Evolutionary conservation across 1,284 basidiomycete genomes (phyloP).

Genomic region (Puccinia horiana): DNA sequence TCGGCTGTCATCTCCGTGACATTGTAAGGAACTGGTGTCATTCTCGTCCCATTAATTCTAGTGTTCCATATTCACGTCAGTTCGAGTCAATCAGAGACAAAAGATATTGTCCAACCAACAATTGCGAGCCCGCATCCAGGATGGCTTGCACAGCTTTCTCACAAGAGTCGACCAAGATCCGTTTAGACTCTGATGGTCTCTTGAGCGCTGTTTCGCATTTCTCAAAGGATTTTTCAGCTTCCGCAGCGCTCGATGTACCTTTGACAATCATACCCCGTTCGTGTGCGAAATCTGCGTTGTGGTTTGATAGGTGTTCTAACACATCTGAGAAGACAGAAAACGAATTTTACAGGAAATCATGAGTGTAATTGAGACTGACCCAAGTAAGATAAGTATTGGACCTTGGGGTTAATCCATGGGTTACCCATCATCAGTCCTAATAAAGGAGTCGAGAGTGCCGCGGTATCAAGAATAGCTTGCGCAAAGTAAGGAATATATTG

Average conservation of each 20-base stretch:
- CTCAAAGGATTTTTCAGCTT: conserved; percentile 21
- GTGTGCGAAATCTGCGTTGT: conserved; percentile 35
- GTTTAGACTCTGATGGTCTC: neutral
- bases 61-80: neutral
- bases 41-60: conserved; percentile 22
- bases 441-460: conserved; percentile 60
- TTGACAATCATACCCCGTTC: conserved; percentile 33
- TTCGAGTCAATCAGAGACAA: neutral
- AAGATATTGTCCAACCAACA: conserved; percentile 2
- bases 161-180: neutral
- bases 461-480: conserved; percentile 61
- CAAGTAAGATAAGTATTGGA: conserved; percentile 85
- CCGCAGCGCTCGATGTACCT: conserved; percentile 12
- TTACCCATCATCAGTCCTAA: conserved; percentile 89
- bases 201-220: conserved; percentile 1
- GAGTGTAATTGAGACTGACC: conserved; percentile 81
- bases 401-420: conserved; percentile 88
- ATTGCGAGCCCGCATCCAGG: conserved; percentile 9
- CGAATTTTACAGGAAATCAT: conserved; percentile 71
- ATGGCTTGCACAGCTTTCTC: conserved; percentile 29
- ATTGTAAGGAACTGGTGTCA: conserved; percentile 35
- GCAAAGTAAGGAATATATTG: conserved; percentile 92
- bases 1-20: conserved; percentile 21
- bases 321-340: neutral
- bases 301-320: neutral